Conservation (phyloP, 495 filamentous ascomycete species). For the Daldinia grandis region DNA sequence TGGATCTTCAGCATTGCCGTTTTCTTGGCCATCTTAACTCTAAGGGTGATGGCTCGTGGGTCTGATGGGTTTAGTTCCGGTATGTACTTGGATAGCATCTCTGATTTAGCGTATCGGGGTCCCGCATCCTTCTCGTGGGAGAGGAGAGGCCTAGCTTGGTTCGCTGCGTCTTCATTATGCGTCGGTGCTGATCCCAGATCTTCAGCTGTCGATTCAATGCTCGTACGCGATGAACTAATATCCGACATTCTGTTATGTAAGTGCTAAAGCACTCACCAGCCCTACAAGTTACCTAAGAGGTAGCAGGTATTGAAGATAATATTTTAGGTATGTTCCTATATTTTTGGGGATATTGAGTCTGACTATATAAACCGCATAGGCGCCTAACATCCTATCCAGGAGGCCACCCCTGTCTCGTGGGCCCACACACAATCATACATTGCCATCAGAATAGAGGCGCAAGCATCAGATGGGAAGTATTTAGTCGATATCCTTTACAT, state of each 20-base stretch:
- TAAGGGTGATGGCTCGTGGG: neutral
- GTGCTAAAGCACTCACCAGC: neutral
- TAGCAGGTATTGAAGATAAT: neutral
- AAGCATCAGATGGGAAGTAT: neutral
- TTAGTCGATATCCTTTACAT: neutral
- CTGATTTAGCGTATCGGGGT: neutral
- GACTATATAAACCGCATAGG: neutral
- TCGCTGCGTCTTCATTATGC: neutral
- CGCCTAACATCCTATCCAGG: neutral
- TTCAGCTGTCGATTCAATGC: neutral
- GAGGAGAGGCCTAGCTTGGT: conserved; percentile 1
- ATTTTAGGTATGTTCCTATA: neutral
- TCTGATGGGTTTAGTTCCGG: neutral
- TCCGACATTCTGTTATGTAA: neutral
- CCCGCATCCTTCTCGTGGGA: neutral
- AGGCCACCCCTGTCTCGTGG: neutral
- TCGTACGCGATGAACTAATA: neutral
- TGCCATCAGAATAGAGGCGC: neutral
- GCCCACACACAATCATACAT: neutral
- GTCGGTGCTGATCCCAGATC: neutral
- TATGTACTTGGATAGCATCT: neutral
- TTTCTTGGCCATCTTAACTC: neutral
- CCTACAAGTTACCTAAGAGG: neutral
- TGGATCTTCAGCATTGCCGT: neutral
- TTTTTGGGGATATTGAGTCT: neutral